phyloP scores from a whole-genome alignment of 805 yeast species.

The Kuraishia hungarica region DNA sequence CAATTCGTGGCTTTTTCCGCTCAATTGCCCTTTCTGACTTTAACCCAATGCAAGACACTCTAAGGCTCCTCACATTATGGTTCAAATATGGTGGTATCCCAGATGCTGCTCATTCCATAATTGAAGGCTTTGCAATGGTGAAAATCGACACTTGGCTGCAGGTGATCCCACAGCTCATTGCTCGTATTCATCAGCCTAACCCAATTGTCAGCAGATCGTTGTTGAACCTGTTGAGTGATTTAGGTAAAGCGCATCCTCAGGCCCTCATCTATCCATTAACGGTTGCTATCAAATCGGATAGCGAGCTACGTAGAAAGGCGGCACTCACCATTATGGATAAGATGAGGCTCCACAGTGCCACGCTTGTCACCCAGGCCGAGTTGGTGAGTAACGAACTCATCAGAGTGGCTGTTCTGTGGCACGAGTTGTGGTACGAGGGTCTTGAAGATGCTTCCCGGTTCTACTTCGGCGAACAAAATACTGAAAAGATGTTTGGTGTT shows the following conservation, averaged over 20 bases:
- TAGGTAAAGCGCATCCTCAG: slow-evolving; percentile 95
- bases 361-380: slow-evolving; percentile 85
- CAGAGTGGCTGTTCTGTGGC: slow-evolving; percentile 94
- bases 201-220: slow-evolving; percentile 74
- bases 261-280: slow-evolving; percentile 92
- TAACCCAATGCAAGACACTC: slow-evolving; percentile 86
- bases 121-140: slow-evolving; percentile 84
- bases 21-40: slow-evolving; percentile 83
- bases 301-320: slow-evolving; percentile 81
- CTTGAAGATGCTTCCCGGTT: slow-evolving; percentile 92
- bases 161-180: slow-evolving; percentile 90
- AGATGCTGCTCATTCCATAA: slow-evolving; percentile 85
- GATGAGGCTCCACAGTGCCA: slow-evolving; percentile 82
- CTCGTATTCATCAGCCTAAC: slow-evolving; percentile 94
- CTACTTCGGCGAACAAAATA: slow-evolving; percentile 89
- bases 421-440: slow-evolving; percentile 97
- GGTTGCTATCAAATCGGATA: slow-evolving; percentile 92
- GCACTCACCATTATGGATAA: slow-evolving; percentile 87
- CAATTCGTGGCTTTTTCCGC: slow-evolving; percentile 91
- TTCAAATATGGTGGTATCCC: slow-evolving; percentile 91
- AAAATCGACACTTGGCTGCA: slow-evolving; percentile 91
- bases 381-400: slow-evolving; percentile 89
- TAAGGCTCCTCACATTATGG: slow-evolving; percentile 88
- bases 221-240: slow-evolving; percentile 70
- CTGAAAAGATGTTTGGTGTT: slow-evolving; percentile 89